Evolutionary conservation across 2,329 filamentous ascomycete species (phyloP), one percentile per base, ranked within the genome.

Genomic region (Corniculantispora saksenae): DNA sequence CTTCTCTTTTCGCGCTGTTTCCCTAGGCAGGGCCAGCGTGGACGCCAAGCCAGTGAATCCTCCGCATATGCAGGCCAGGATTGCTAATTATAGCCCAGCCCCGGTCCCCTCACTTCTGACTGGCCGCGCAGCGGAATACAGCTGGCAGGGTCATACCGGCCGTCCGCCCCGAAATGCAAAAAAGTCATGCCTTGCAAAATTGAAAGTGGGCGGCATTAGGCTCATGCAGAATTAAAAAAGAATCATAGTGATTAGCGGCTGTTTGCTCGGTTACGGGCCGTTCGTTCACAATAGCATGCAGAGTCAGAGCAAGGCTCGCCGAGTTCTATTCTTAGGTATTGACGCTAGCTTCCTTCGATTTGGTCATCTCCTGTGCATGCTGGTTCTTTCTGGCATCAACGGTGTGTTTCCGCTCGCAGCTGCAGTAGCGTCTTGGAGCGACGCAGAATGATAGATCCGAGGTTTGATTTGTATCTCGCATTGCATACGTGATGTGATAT

Each of bases 11-110:
- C n/a, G 53, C 12, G 53, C 53, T 40, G 53, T 17, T 27, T 56
- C 35, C 19, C 27, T 56, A n/a, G n/a, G 53, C 32, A 43, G 32
- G 35, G 53, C 3, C 10, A 6, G 2, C 10, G 29, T 54, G 7
- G 15, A n/a, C 35, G 53, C 32, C 53, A 40, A 15, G n/a, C 15
- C 13, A 43, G 53, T n/a, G 7, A 10, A 27, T 43, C 35, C 55
- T 58, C 55, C 55, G 40, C 55, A 58, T 29, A n/a, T 3, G 23
- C 38, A 15, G 55, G 38, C 9, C 19, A 8, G 40, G 40, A n/a
- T 9, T 60, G 43, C 57, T 60, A 60, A 60, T 50, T 60, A 40
- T 60, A 60, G 45, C 45, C 17, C 45, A 51, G 29, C 57, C 43
- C 57, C 43, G 17, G 57, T 38, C 45, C 21, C 15, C n/a, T 21